Evolutionary conservation across 1,284 basidiomycete genomes (phyloP), one percentile per base, ranked within the genome.

Genomic region (Melampsora americana): DNA sequence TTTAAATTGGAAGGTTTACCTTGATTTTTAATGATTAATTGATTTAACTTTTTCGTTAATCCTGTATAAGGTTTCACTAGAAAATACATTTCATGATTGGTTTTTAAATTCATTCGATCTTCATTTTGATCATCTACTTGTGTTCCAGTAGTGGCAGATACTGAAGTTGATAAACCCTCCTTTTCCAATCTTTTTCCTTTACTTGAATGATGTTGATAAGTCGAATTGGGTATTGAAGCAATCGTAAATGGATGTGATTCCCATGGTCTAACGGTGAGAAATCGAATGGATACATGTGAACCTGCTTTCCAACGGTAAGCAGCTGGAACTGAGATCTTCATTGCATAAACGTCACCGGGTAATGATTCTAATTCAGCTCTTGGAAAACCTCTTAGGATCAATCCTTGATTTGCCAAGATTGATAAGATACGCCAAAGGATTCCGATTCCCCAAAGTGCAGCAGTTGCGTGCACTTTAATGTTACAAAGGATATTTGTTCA

Each of bases 281-380:
- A 82, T 32, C 85, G 84, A 42, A 86, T 78, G 77, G 85, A 85
- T 79, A 83, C 83, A 79, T 85, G 84, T 78, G 85, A 85, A 2
- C 85, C 85, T 0, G 84, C 83, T 4, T 77, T 76, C 85, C 85
- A 85, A 26, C 69, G 78, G 44, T 84, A 69, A 18, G 79, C 77
- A 18, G 80, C 78, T n/a, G 66, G 56, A 16, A 75, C 66, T 5
- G 82, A 82, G 66, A 85, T 80, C 66, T 78, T 78, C 53, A 85
- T 73, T 67, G 81, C 81, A 69, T 85, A 76, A 59, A 83, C 80
- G 65, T 80, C 77, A 66, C 82, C 82, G n/a, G 81, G 79, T 44
- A 84, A 80, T 14, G 78, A 62, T 50, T 82, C 81, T 79, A 84
- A 72, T 11, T 80, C 80, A 0, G 83, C 84, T 46, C 77, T 77